A percentile compares a stretch with the other conserved stretches of the same genome.
Conservation (phyloP, 345 rosid species). For the Capsella bursapastoris region DNA sequence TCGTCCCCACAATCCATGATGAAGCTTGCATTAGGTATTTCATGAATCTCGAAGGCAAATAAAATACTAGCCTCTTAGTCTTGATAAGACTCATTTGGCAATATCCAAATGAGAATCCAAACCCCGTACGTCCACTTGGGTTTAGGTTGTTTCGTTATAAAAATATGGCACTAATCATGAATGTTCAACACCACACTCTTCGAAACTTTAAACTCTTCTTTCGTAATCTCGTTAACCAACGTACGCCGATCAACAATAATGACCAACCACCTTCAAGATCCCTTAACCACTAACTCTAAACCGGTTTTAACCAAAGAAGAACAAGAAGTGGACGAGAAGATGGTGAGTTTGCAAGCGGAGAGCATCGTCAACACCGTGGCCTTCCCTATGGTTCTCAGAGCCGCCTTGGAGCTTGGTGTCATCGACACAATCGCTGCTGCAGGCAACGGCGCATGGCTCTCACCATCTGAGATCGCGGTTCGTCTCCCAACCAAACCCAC, state of each 20-base stretch:
- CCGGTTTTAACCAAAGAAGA: conserved; percentile 30
- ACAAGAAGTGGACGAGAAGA: conserved; percentile 1
- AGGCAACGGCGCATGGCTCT: conserved; percentile 45
- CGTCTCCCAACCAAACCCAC: conserved; percentile 43
- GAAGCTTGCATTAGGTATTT: background rate
- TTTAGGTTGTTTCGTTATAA: conserved; percentile 8
- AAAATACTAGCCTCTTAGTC: background rate
- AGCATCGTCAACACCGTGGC: conserved; percentile 38
- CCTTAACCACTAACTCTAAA: conserved; percentile 20
- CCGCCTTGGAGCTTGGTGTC: conserved; percentile 58
- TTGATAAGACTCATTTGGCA: background rate
- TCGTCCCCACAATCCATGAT: background rate
- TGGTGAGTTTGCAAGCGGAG: conserved; percentile 38
- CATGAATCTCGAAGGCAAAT: background rate
- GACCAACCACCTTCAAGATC: conserved; percentile 26
- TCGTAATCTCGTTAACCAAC: background rate
- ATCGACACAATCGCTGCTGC: conserved; percentile 53
- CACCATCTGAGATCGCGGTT: conserved; percentile 51
- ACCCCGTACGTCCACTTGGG: background rate
- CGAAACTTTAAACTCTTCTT: background rate
- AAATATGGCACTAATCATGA: background rate
- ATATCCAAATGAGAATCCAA: background rate
- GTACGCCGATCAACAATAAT: background rate
- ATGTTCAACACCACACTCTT: conserved; percentile 14
- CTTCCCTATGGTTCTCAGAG: conserved; percentile 56